phyloP scores from a whole-genome alignment of 495 filamentous ascomycete species.

The Entonaema liquescens region DNA sequence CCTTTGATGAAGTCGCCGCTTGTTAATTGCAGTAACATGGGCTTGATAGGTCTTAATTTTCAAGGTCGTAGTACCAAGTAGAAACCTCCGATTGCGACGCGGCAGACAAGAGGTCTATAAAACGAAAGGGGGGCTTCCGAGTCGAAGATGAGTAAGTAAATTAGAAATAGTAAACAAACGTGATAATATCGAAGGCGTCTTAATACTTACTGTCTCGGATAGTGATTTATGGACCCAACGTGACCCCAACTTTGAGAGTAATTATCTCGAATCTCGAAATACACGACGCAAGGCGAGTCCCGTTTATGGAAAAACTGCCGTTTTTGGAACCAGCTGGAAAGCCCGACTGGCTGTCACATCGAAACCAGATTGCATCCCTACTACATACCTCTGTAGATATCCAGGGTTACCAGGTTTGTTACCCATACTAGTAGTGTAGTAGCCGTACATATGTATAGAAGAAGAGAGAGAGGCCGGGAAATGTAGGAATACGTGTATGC shows the following conservation, averaged over 20 bases:
- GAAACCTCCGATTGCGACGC: conserved; percentile 30
- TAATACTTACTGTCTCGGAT: background rate
- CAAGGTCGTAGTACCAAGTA: conserved; percentile 20
- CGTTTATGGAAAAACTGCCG: conserved; percentile 28
- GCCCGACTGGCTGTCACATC: conserved; percentile 22
- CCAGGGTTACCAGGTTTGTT: background rate
- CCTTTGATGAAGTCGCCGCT: conserved; percentile 24
- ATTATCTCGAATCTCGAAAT: background rate
- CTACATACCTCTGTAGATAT: background rate
- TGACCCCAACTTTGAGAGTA: background rate
- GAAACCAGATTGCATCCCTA: background rate
- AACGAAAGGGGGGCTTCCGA: conserved; percentile 17
- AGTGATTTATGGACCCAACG: too few relatives aligned
- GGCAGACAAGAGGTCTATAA: background rate
- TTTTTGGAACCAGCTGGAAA: conserved; percentile 32
- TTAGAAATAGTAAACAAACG: background rate
- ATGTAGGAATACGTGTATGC: conserved; percentile 1
- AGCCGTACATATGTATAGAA: too few relatives aligned
- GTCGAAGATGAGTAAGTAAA: conserved; percentile 15
- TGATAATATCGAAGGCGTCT: background rate
- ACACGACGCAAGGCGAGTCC: background rate
- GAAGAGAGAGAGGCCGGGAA: background rate
- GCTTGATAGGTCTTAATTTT: conserved; percentile 14
- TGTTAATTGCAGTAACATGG: conserved; percentile 29
- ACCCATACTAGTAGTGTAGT: background rate